Evolutionary conservation across 768 basidiomycete genomes (phyloP).

Genomic region (Agaricus subrufescens): DNA sequence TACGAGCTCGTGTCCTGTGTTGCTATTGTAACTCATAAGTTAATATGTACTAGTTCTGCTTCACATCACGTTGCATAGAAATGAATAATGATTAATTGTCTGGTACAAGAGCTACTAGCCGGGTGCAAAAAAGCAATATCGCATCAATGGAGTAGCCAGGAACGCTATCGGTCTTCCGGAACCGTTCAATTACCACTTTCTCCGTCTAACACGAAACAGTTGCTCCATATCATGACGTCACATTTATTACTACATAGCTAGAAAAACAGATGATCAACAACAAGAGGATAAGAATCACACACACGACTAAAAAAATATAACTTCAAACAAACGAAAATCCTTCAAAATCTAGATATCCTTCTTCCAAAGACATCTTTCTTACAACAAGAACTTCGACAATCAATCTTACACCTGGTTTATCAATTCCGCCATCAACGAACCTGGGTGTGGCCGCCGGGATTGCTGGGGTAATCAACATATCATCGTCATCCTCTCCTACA

Average conservation of each 20-base stretch:
- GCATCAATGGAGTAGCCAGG: slow-evolving; percentile 10
- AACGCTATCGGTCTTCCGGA: too few relatives aligned
- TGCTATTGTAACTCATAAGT: neutral
- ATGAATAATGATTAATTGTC: too few relatives aligned
- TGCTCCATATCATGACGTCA: slow-evolving; percentile 27
- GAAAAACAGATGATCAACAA: too few relatives aligned
- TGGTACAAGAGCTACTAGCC: too few relatives aligned
- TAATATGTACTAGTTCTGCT: neutral
- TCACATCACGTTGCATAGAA: too few relatives aligned
- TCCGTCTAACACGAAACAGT: too few relatives aligned
- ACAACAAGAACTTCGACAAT: slow-evolving; percentile 83
- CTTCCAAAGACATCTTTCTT: slow-evolving; percentile 70
- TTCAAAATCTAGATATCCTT: slow-evolving; percentile 73
- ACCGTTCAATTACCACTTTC: slow-evolving; percentile 47
- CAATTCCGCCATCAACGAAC: slow-evolving; percentile 7
- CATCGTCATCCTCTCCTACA: neutral
- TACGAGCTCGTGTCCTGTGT: neutral
- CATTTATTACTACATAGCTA: slow-evolving; percentile 32
- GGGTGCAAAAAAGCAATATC: neutral
- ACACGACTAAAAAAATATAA: too few relatives aligned
- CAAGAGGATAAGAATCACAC: too few relatives aligned
- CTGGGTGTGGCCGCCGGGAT: neutral
- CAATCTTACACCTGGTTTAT: slow-evolving; percentile 41
- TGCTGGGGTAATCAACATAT: neutral
- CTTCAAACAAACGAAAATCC: slow-evolving; percentile 34